These are phyloP conservation scores for Eucommia ulmoides DNA, from an alignment of 257 asterid genomes.

Conservation along the genomic window DNA sequence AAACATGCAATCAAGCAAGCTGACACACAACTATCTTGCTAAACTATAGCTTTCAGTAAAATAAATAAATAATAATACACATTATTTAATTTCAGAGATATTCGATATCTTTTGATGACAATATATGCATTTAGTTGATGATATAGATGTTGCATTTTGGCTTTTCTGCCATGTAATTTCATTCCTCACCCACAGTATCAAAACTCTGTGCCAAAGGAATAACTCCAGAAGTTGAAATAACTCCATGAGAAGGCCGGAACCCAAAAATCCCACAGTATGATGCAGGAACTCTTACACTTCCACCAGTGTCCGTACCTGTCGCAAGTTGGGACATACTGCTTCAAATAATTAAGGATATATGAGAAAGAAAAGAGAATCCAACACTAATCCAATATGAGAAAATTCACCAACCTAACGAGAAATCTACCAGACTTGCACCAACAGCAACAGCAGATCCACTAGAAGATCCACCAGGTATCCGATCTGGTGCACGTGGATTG, in stretches of 20 bases:
- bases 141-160: no score
- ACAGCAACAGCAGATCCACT: constrained; percentile 97
- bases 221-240: constrained; percentile 49
- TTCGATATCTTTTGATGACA: no score
- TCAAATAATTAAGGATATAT: neutral
- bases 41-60: no score
- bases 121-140: no score
- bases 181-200: constrained; percentile 76
- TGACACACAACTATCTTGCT: neutral
- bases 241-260: constrained; percentile 84
- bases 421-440: constrained; percentile 61
- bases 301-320: constrained; percentile 89
- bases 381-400: neutral
- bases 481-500: constrained; percentile 69
- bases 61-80: no score
- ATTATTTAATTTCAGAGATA: no score
- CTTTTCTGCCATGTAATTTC: no score
- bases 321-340: neutral
- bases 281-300: constrained; percentile 89
- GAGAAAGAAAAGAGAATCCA: neutral
- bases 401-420: constrained; percentile 70
- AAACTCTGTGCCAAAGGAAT: constrained; percentile 91
- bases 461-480: constrained; percentile 96
- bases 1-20: no score
- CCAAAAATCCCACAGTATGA: constrained; percentile 83